Evolutionary conservation across 306 rosid genomes (phyloP).

Genomic region (Inga leiocalycina): DNA sequence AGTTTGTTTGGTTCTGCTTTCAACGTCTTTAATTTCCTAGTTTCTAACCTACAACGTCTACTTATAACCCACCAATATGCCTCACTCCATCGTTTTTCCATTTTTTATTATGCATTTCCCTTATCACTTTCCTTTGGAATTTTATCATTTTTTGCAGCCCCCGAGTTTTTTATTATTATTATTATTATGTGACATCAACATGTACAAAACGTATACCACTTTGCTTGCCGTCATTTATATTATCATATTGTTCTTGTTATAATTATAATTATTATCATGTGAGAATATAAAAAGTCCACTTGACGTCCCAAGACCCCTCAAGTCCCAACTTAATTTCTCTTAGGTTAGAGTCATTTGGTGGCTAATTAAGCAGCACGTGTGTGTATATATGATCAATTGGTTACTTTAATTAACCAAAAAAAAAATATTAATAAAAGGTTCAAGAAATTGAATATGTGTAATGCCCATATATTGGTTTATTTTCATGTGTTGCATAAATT

Average conservation of each 20-base stretch:
- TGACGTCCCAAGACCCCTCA: constrained; percentile 15
- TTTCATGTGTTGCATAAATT: background rate
- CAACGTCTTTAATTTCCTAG: constrained; percentile 73
- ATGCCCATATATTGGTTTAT: background rate
- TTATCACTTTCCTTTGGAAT: background rate
- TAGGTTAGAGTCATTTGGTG: constrained; percentile 6
- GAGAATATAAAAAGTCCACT: background rate
- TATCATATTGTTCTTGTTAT: background rate
- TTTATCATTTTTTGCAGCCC: background rate
- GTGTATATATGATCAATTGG: background rate
- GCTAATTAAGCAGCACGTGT: background rate
- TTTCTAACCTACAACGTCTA: constrained; percentile 99
- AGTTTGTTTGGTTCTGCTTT: constrained; percentile 88
- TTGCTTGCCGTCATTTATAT: background rate
- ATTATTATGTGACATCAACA: constrained; percentile 18
- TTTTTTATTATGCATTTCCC: constrained; percentile 33
- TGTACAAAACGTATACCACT: constrained; percentile 19
- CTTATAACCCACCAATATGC: constrained; percentile 83
- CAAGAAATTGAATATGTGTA: background rate
- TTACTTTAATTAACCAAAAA: background rate
- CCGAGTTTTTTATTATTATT: background rate
- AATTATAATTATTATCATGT: background rate
- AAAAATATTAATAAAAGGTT: too few relatives aligned
- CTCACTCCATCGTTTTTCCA: background rate
- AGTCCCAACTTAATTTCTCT: background rate